Evolutionary conservation across 192 early-diverging fungal genomes (phyloP).

Genomic region (Umbelopsis vinacea): DNA sequence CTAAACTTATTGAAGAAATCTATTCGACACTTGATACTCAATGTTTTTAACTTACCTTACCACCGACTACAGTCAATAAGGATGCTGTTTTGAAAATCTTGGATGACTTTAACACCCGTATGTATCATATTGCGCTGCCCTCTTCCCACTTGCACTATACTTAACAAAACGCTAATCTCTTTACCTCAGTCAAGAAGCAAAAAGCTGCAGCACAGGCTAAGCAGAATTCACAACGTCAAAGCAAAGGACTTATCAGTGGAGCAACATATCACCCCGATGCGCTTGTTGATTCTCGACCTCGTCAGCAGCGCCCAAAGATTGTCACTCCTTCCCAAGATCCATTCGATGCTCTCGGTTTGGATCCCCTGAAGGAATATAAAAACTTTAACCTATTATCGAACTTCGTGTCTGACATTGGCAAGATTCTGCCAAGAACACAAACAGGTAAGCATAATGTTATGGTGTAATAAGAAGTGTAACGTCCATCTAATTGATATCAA

Average conservation of each 20-base stretch:
- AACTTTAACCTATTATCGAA: constrained; percentile 44
- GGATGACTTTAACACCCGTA: constrained; percentile 10
- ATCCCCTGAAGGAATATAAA: constrained; percentile 54
- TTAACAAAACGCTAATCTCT: not conserved
- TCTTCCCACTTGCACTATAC: too few species aligned
- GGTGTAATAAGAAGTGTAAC: not conserved
- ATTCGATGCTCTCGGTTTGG: constrained; percentile 42
- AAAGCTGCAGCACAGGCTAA: constrained; percentile 8
- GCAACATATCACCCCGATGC: constrained; percentile 40
- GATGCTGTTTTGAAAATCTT: constrained; percentile 1
- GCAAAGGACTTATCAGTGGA: not conserved
- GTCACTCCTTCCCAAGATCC: constrained; percentile 37
- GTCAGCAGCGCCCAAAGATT: constrained; percentile 26
- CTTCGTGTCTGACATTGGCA: constrained; percentile 56
- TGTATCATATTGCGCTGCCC: not conserved
- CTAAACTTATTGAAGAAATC: not conserved
- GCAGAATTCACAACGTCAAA: constrained; percentile 8
- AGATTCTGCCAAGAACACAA: constrained; percentile 45
- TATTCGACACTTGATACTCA: too few species aligned
- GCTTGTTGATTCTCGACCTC: constrained; percentile 37
- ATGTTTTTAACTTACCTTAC: not conserved
- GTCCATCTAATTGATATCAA: not conserved
- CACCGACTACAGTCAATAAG: not conserved
- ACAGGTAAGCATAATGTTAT: constrained; percentile 37
- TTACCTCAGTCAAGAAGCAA: not conserved